phyloP scores from a whole-genome alignment of 306 rosid species.

The Calophaca sinica region DNA sequence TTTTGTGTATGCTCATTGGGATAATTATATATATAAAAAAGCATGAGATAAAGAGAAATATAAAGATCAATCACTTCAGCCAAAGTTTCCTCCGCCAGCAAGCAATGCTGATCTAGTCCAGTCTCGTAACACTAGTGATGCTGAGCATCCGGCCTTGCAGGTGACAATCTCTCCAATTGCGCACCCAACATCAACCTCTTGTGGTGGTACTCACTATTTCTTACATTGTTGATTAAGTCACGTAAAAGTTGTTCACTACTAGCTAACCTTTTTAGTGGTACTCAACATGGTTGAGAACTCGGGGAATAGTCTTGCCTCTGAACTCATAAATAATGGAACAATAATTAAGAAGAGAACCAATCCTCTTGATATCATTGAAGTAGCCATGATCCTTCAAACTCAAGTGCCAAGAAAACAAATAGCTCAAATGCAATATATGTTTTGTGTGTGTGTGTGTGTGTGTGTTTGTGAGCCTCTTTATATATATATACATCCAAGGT shows the following conservation, averaged over 20 bases:
- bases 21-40: constrained; percentile 1
- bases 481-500: constrained; percentile 36
- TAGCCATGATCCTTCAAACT: constrained; percentile 43
- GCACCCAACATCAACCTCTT: constrained; percentile 49
- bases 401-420: constrained; percentile 19
- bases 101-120: background rate
- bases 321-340: constrained; percentile 47
- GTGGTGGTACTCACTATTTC: background rate
- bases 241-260: constrained; percentile 47
- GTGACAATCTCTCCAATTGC: constrained; percentile 46
- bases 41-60: background rate
- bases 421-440: background rate
- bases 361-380: constrained; percentile 47
- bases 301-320: constrained; percentile 50
- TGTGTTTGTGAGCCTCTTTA: constrained; percentile 41
- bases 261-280: constrained; percentile 32
- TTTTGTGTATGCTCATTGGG: background rate
- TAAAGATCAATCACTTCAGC: constrained; percentile 12
- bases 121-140: constrained; percentile 54
- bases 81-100: too few species aligned
- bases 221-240: constrained; percentile 29
- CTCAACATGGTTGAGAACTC: constrained; percentile 30
- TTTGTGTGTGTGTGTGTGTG: background rate
- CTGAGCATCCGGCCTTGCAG: constrained; percentile 68
- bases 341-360: constrained; percentile 38